A percentile compares a stretch with the other conserved stretches of the same genome.
These are phyloP conservation scores for Iris macrosiphon DNA, from an alignment of 106 monocot genomes.

Conservation along the genomic window DNA sequence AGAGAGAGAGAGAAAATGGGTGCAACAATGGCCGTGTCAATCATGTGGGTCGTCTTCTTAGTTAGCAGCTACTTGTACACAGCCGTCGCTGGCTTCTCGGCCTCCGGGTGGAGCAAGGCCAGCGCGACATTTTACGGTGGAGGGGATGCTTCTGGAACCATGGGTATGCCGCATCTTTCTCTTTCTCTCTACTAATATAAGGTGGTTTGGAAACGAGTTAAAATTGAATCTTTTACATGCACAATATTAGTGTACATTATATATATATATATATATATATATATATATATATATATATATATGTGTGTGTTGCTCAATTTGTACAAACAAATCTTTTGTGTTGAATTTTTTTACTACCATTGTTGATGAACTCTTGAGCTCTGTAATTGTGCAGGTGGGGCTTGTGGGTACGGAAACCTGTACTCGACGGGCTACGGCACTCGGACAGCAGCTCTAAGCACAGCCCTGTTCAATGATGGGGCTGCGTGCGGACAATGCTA, in stretches of 20 bases:
- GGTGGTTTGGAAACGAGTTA: too few relatives aligned
- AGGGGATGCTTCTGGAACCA: constrained; percentile 43
- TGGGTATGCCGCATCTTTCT: constrained; percentile 24
- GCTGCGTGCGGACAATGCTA: constrained; percentile 43
- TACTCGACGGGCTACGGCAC: constrained; percentile 47
- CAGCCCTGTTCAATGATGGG: constrained; percentile 54
- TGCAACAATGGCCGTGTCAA: neutral
- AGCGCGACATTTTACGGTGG: constrained; percentile 52
- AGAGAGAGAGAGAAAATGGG: neutral
- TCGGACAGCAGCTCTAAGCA: constrained; percentile 62
- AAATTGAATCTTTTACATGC: too few relatives aligned
- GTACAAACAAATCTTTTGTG: too few relatives aligned
- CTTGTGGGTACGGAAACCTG: constrained; percentile 51
- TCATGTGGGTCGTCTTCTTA: neutral
- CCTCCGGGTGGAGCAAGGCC: constrained; percentile 47
- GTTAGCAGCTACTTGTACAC: neutral
- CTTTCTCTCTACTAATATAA: too few relatives aligned
- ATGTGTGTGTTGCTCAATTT: neutral
- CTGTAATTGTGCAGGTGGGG: constrained; percentile 38
- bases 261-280: too few relatives aligned
- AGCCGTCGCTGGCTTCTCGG: constrained; percentile 14
- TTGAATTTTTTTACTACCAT: too few relatives aligned
- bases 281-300: neutral
- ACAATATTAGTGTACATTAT: neutral
- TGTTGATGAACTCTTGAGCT: neutral